These are phyloP conservation scores for Vigna angularis DNA, from an alignment of 306 rosid genomes.

Conservation along the genomic window DNA sequence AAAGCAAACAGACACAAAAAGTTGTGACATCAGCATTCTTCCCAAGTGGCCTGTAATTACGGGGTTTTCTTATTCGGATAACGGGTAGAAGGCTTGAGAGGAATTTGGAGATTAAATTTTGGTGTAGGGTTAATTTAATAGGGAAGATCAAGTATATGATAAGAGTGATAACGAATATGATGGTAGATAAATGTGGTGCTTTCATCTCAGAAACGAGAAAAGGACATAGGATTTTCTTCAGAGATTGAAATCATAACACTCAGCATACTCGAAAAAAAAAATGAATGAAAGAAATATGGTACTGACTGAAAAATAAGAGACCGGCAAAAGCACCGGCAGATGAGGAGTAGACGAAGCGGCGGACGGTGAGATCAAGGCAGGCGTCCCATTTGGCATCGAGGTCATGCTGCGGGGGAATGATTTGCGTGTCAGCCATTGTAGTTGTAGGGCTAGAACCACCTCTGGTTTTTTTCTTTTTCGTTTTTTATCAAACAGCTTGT, in stretches of 20 bases:
- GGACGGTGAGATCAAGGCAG: constrained; percentile 51
- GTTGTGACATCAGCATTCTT: background rate
- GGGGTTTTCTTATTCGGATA: background rate
- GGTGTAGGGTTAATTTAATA: background rate
- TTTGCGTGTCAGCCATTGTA: constrained; percentile 40
- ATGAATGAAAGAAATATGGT: background rate
- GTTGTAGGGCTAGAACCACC: background rate
- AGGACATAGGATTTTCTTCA: background rate
- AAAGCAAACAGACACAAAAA: background rate
- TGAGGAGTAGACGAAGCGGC: constrained; percentile 51
- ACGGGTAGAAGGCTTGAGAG: background rate
- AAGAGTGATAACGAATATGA: background rate
- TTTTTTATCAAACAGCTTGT: background rate
- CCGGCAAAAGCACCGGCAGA: constrained; percentile 52
- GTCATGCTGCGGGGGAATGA: constrained; percentile 36
- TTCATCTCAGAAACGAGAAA: no score
- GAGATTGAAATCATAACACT: background rate
- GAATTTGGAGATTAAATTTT: background rate
- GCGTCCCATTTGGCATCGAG: constrained; percentile 55
- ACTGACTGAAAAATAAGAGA: constrained; percentile 53
- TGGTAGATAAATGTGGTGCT: background rate
- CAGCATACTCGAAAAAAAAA: background rate
- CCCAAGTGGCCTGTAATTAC: background rate
- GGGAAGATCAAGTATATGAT: background rate
- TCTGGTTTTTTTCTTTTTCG: background rate